These are phyloP conservation scores for Bremia lactucae DNA, from an alignment of 352 stramenopile species.

Conservation along the genomic window DNA sequence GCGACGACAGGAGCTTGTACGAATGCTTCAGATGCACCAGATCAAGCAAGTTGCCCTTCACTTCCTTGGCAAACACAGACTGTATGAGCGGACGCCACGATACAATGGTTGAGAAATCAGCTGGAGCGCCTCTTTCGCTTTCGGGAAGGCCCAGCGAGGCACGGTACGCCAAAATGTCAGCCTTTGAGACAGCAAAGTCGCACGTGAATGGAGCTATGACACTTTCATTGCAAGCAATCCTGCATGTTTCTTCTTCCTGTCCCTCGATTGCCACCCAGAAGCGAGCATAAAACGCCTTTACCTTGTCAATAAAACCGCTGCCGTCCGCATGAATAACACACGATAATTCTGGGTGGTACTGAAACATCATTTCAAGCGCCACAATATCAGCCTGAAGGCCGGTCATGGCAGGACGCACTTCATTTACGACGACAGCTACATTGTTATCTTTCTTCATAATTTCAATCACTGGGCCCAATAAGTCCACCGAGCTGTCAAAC, in stretches of 20 bases:
- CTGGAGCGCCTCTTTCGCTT: conserved; percentile 26
- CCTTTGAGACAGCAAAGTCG: conserved; percentile 45
- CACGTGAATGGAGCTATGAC: conserved; percentile 48
- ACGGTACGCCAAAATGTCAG: conserved; percentile 56
- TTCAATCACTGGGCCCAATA: conserved; percentile 35
- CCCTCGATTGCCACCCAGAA: conserved; percentile 62
- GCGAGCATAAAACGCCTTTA: conserved; percentile 68
- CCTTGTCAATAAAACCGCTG: conserved; percentile 33
- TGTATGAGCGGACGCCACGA: conserved; percentile 76
- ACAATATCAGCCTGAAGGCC: conserved; percentile 35
- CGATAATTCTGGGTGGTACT: conserved; percentile 30
- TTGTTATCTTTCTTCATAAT: conserved; percentile 25
- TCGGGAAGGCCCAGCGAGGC: conserved; percentile 32
- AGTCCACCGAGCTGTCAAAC: conserved; percentile 29
- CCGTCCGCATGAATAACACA: conserved; percentile 43
- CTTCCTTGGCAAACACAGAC: conserved; percentile 74
- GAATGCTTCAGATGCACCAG: conserved; percentile 81
- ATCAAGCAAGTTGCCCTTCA: conserved; percentile 71
- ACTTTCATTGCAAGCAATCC: conserved; percentile 43
- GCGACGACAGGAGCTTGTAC: conserved; percentile 55
- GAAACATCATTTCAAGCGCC: conserved; percentile 45
- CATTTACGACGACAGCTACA: conserved; percentile 42
- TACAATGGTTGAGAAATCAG: conserved; percentile 72
- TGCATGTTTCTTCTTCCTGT: conserved; percentile 48
- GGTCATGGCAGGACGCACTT: conserved; percentile 44